phyloP scores from a whole-genome alignment of 2,329 filamentous ascomycete genomes.

The Tolypocladium pustulatum region DNA sequence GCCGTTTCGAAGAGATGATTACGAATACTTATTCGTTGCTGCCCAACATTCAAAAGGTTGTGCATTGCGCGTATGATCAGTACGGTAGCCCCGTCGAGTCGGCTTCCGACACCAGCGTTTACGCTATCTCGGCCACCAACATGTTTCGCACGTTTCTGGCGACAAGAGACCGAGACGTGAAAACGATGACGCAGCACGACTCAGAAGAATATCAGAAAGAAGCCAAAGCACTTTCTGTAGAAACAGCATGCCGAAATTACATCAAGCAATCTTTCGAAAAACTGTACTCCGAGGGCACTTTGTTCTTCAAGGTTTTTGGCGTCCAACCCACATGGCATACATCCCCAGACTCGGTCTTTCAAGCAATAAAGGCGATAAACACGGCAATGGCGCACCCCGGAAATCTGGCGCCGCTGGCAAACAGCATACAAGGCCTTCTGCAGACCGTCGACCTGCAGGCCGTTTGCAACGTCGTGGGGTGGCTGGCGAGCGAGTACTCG shows the following conservation, averaged over 20 bases:
- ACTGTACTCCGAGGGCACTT: slow-evolving; percentile 40
- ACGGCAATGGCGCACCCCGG: slow-evolving; percentile 42
- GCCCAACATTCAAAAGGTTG: slow-evolving; percentile 43
- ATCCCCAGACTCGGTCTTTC: slow-evolving; percentile 38
- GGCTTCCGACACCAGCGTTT: slow-evolving; percentile 37
- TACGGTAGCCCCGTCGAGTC: slow-evolving; percentile 33
- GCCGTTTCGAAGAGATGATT: slow-evolving; percentile 48
- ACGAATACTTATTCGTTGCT: slow-evolving; percentile 45
- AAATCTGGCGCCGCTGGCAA: slow-evolving; percentile 42
- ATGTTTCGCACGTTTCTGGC: slow-evolving; percentile 44
- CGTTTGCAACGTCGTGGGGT: slow-evolving; percentile 45
- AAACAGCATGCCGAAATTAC: slow-evolving; percentile 46
- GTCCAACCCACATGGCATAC: slow-evolving; percentile 43
- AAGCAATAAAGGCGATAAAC: slow-evolving; percentile 36
- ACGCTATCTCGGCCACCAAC: slow-evolving; percentile 41
- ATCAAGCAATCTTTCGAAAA: slow-evolving; percentile 51
- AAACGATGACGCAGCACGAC: slow-evolving; percentile 41
- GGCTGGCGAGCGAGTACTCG: slow-evolving; percentile 48
- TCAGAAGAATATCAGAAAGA: slow-evolving; percentile 44
- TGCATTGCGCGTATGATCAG: slow-evolving; percentile 40
- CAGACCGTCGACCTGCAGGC: slow-evolving; percentile 36
- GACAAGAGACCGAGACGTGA: slow-evolving; percentile 42
- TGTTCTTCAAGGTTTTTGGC: slow-evolving; percentile 46
- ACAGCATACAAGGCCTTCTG: slow-evolving; percentile 36
- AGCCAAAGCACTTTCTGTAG: slow-evolving; percentile 34